Conservation (phyloP, 768 basidiomycete genomes). For the Saitozyma sp. region DNA sequence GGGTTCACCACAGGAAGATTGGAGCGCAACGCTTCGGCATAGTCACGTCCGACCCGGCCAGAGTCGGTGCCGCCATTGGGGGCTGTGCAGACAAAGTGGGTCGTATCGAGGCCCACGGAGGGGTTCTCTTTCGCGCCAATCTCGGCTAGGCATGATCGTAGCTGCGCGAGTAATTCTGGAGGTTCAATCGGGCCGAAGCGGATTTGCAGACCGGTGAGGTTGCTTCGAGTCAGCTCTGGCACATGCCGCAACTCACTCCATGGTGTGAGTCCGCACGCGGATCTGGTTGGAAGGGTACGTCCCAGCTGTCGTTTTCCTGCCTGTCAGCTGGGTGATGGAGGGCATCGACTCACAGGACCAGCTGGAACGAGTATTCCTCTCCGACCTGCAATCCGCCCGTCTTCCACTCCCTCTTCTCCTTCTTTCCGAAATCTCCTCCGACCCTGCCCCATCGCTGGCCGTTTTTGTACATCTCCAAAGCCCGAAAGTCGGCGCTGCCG, state of each 20-base stretch:
- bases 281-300: conserved; percentile 82
- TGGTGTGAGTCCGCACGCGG: conserved; percentile 84
- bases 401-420: conserved; percentile 45
- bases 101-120: conserved; percentile 94
- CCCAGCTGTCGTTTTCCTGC: conserved; percentile 74
- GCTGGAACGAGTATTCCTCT: conserved; percentile 88
- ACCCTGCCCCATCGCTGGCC: conserved; percentile 63
- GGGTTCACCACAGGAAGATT: conserved; percentile 95
- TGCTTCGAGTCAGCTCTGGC: conserved; percentile 54
- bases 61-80: conserved; percentile 58
- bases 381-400: conserved; percentile 50
- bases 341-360: conserved; percentile 66
- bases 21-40: conserved; percentile 89
- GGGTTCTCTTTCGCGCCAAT: conserved; percentile 91
- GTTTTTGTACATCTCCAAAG: conserved; percentile 90
- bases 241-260: conserved; percentile 53
- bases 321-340: no score
- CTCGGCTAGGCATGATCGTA: conserved; percentile 73
- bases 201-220: conserved; percentile 91
- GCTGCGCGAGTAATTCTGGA: conserved; percentile 70
- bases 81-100: conserved; percentile 94
- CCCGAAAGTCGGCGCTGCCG: conserved; percentile 80
- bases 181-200: conserved; percentile 92
- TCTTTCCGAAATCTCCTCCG: conserved; percentile 76
- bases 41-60: conserved; percentile 71